phyloP scores from a whole-genome alignment of 2,329 filamentous ascomycete species.

The Fonsecaea erecta region DNA sequence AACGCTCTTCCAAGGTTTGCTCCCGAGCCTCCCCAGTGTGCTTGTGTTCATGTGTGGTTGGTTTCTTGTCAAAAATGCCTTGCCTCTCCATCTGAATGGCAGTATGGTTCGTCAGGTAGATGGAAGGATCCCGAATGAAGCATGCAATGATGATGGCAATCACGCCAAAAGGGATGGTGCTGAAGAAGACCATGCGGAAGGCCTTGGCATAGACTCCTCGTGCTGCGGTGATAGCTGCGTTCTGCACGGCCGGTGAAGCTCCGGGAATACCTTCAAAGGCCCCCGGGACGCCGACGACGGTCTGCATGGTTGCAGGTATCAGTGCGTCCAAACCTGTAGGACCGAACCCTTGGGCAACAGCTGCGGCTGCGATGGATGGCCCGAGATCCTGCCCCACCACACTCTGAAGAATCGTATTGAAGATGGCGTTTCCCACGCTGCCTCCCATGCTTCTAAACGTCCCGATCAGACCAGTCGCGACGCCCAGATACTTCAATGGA shows the following conservation, averaged over 20 bases:
- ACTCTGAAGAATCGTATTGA: constrained; percentile 34
- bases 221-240: no score
- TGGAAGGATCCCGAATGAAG: no score
- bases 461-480: constrained; percentile 19
- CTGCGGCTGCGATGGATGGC: constrained; percentile 38
- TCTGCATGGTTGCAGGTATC: constrained; percentile 42
- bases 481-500: constrained; percentile 8
- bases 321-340: constrained; percentile 42
- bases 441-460: constrained; percentile 26
- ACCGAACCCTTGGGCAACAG: constrained; percentile 46
- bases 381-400: not conserved
- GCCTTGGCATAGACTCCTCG: no score
- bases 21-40: not conserved
- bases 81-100: no score
- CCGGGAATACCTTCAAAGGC: no score
- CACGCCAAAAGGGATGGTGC: no score
- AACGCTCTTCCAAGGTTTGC: not conserved
- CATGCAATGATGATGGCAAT: no score
- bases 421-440: constrained; percentile 37
- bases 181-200: no score
- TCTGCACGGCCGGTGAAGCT: no score
- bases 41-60: not conserved
- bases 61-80: not conserved
- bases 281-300: no score
- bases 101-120: no score